phyloP scores from a whole-genome alignment of 495 filamentous ascomycete species.

The Astrothelium subdiscretum region DNA sequence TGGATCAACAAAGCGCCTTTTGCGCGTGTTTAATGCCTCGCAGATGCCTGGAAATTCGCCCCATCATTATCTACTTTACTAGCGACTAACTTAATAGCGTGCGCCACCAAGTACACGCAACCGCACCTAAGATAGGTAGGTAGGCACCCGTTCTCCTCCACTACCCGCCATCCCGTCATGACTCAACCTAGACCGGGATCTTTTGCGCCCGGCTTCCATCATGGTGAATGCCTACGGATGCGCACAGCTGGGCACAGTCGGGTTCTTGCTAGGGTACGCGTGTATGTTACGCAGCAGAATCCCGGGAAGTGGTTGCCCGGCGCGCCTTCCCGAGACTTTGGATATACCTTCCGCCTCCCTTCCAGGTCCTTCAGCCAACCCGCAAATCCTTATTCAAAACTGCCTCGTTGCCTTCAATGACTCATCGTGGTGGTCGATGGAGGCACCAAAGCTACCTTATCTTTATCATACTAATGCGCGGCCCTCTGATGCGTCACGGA shows the following conservation, averaged over 20 bases:
- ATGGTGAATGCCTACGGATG: neutral
- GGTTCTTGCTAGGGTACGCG: neutral
- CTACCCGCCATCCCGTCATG: neutral
- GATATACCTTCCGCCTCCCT: neutral
- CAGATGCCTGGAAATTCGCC: neutral
- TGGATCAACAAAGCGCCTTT: neutral
- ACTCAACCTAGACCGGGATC: neutral
- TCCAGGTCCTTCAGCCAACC: neutral
- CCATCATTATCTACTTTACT: neutral
- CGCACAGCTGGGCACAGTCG: neutral
- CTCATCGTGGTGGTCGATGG: neutral
- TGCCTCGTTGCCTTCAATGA: neutral
- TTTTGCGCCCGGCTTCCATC: neutral
- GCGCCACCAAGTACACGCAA: neutral
- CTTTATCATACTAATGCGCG: too few relatives aligned
- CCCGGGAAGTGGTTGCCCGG: neutral
- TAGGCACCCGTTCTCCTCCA: neutral
- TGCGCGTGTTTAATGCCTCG: neutral
- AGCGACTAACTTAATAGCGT: neutral
- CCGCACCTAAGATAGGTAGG: neutral
- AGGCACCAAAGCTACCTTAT: slow-evolving; percentile 4
- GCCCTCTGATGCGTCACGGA: too few relatives aligned
- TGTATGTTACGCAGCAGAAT: neutral
- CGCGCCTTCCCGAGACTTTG: neutral
- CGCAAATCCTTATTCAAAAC: neutral